A percentile compares a stretch with the other conserved stretches of the same genome.
phyloP scores from a whole-genome alignment of 2,329 filamentous ascomycete genomes.

The Penicillium paneum region DNA sequence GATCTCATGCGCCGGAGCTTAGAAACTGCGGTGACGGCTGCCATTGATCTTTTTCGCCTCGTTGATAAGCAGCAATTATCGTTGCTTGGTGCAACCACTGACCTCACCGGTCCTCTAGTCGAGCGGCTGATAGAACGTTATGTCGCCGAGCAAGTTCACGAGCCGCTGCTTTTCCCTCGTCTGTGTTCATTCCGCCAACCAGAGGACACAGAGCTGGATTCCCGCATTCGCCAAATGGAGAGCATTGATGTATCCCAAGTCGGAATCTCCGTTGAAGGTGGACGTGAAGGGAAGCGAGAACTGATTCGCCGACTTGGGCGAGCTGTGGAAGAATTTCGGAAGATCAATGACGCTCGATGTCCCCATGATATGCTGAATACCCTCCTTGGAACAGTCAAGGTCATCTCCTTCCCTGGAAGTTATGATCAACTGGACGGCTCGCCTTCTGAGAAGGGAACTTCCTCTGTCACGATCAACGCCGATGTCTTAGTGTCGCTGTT shows the following conservation, averaged over 20 bases:
- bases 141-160: constrained; percentile 87
- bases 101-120: constrained; percentile 85
- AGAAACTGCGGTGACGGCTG: constrained; percentile 86
- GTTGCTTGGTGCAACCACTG: constrained; percentile 84
- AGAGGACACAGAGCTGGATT: constrained; percentile 84
- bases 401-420: constrained; percentile 65
- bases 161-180: constrained; percentile 75
- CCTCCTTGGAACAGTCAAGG: constrained; percentile 75
- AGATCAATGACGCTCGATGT: constrained; percentile 71
- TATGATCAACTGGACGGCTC: constrained; percentile 40
- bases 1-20: constrained; percentile 82
- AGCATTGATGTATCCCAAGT: constrained; percentile 92
- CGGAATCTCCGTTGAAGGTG: constrained; percentile 79
- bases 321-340: constrained; percentile 85
- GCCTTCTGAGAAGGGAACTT: constrained; percentile 52
- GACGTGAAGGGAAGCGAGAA: constrained; percentile 73
- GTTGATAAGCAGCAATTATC: constrained; percentile 96
- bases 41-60: constrained; percentile 91
- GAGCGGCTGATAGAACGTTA: constrained; percentile 95
- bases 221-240: constrained; percentile 88
- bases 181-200: constrained; percentile 72
- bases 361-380: constrained; percentile 87
- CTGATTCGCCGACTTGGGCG: constrained; percentile 71
- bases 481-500: constrained; percentile 90
- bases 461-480: constrained; percentile 69